phyloP scores from a whole-genome alignment of 106 monocot species.

The Chionographis japonica region DNA sequence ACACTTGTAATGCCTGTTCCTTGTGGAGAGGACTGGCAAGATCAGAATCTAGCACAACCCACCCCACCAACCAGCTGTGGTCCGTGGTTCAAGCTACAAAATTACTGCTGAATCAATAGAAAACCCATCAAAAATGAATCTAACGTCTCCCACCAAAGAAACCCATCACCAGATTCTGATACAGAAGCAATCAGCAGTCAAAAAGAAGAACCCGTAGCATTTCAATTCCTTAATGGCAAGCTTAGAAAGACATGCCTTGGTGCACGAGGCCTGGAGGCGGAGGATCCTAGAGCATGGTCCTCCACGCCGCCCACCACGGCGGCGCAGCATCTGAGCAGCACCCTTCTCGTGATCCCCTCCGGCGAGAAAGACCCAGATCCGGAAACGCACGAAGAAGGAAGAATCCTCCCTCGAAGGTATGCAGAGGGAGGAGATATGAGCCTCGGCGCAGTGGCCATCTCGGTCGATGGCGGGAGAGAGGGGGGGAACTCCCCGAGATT shows the following conservation, averaged over 20 bases:
- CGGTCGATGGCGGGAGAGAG: neutral
- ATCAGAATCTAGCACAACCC: no score
- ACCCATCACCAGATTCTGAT: no score
- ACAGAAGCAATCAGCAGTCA: neutral
- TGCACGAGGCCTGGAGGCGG: constrained; percentile 16
- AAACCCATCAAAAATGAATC: no score
- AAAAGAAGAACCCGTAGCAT: no score
- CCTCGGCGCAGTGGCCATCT: constrained; percentile 37
- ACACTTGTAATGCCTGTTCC: no score
- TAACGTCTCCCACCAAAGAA: no score
- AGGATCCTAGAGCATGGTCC: constrained; percentile 18
- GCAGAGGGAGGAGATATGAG: constrained; percentile 23
- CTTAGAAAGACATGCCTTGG: constrained; percentile 20
- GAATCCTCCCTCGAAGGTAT: constrained; percentile 17
- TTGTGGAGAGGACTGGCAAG: no score
- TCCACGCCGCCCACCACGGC: no score
- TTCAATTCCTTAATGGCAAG: no score
- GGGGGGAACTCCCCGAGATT: neutral
- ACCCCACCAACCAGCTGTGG: no score
- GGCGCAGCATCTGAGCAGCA: constrained; percentile 15
- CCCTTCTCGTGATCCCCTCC: constrained; percentile 17
- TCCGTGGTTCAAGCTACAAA: no score
- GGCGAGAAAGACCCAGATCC: constrained; percentile 9
- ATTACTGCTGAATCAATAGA: no score
- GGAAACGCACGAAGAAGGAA: constrained; percentile 4